Percentiles rank a stretch among this genome's conserved stretches.
Evolutionary conservation across 768 basidiomycete genomes (phyloP).

Genomic region (Suillus subalutaceus): DNA sequence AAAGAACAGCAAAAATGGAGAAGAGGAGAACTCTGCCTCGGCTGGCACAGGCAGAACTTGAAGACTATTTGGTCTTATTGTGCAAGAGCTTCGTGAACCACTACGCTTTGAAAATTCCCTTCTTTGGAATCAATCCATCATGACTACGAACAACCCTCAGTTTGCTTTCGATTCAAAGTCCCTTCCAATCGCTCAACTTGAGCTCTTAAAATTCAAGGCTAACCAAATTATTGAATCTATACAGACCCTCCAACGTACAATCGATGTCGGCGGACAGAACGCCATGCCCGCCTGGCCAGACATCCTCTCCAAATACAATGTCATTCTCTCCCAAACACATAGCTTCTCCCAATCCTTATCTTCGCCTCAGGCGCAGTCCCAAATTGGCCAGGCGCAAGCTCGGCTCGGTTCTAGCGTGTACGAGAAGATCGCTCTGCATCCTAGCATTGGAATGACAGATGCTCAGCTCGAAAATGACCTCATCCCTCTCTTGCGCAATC

Average conservation of each 20-base stretch:
- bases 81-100: slow-evolving; percentile 7
- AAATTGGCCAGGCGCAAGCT: slow-evolving; percentile 17
- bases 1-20: background rate
- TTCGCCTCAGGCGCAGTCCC: slow-evolving; percentile 33
- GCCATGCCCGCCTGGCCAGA: slow-evolving; percentile 87
- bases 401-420: slow-evolving; percentile 39
- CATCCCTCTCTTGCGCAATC: slow-evolving; percentile 74
- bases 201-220: slow-evolving; percentile 76
- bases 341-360: slow-evolving; percentile 69
- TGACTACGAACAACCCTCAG: slow-evolving; percentile 14
- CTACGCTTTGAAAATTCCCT: slow-evolving; percentile 7
- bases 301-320: slow-evolving; percentile 83
- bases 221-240: slow-evolving; percentile 83
- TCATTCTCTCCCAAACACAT: slow-evolving; percentile 81
- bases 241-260: slow-evolving; percentile 59
- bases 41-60: background rate
- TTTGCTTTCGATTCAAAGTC: slow-evolving; percentile 33
- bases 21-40: background rate
- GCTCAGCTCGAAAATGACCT: slow-evolving; percentile 73
- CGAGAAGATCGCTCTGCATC: slow-evolving; percentile 72
- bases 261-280: slow-evolving; percentile 58
- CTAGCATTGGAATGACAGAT: slow-evolving; percentile 58
- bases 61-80: slow-evolving; percentile 11
- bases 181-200: slow-evolving; percentile 69
- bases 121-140: slow-evolving; percentile 6